Conservation (phyloP, 2,329 filamentous ascomycete species). For the Alternaria arbusti region DNA sequence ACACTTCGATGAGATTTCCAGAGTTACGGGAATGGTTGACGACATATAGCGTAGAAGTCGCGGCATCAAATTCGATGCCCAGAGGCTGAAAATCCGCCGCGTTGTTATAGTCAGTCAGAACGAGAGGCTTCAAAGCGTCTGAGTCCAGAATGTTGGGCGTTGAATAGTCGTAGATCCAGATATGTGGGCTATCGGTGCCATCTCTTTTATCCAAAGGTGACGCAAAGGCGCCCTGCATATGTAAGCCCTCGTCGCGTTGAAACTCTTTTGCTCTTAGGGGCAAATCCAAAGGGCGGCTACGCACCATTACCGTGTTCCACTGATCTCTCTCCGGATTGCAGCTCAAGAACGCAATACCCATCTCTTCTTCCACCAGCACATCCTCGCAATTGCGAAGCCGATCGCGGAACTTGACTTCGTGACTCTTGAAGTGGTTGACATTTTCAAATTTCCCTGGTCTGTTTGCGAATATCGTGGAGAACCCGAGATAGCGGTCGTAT, state of each 20-base stretch:
- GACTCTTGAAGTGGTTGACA: conserved; percentile 29
- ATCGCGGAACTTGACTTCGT: conserved; percentile 45
- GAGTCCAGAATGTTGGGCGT: conserved; percentile 21
- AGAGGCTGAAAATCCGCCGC: conserved; percentile 51
- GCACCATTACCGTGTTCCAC: conserved; percentile 57
- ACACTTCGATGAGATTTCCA: conserved; percentile 41
- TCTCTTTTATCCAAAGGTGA: conserved; percentile 10
- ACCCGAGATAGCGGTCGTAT: conserved; percentile 33
- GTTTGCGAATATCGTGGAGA: conserved; percentile 28
- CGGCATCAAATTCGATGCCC: conserved; percentile 48
- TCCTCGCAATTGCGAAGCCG: conserved; percentile 54
- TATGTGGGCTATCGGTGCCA: conserved; percentile 27
- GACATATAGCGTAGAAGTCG: conserved; percentile 47
- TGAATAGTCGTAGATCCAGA: conserved; percentile 52
- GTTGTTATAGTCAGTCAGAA: conserved; percentile 30
- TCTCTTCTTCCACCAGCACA: conserved; percentile 46
- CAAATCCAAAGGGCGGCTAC: background rate
- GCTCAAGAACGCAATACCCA: conserved; percentile 50
- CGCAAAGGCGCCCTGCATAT: conserved; percentile 38
- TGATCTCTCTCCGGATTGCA: conserved; percentile 52
- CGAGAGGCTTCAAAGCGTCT: conserved; percentile 32
- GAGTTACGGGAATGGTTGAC: conserved; percentile 47
- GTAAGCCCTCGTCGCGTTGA: background rate
- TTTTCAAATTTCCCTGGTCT: conserved; percentile 26
- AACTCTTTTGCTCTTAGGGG: background rate